Evolutionary conservation across 1,284 basidiomycete species (phyloP), one percentile per base, ranked within the genome.

Genomic region (Leccinum solheimii): DNA sequence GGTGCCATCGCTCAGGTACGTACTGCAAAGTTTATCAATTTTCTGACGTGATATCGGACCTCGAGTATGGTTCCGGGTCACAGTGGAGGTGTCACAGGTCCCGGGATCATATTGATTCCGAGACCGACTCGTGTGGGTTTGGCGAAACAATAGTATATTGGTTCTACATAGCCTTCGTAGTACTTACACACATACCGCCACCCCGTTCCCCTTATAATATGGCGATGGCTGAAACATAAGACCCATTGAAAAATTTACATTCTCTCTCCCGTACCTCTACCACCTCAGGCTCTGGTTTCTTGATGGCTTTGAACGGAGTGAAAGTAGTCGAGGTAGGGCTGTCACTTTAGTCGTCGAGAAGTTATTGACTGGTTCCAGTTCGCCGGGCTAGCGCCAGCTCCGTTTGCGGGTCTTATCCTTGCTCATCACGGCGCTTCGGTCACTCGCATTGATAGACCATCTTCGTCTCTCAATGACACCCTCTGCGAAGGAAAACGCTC

Each of bases 381-480:
- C 69, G 91, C 88, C 27, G 92, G 92, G n/a, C 79, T 94, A 14
- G 92, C 91, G 5, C 92, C 92, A 2, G 91, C 85, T 1, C 92
- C 91, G 0, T 92, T 90, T 66, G 85, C 90, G 8, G 91, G 90
- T n/a, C 81, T 94, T 59, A 74, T 94, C 51, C 81, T 95, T 38
- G 87, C 91, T 8, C 92, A 94, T 76, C 88, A 90, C 69, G 92
- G 92, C 2, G 92, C 92, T 14, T 83, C 83, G 57, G 92, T 94
- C 38, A 83, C 85, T 49, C 87, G 92, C 19, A 80, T 95, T 60
- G 92, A 95, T 79, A 82, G 81, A 61, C 83, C 83, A 1, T 76
- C 74, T 16, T 72, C 53, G 2, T 55, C 70, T 10, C 77, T 77
- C 13, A 62, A 65, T 1, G 89, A 91, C 72, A 71, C 85, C 5